Base-by-base conservation (phyloP, 768 basidiomycete genomes). In the Mycena crocata region DNA sequence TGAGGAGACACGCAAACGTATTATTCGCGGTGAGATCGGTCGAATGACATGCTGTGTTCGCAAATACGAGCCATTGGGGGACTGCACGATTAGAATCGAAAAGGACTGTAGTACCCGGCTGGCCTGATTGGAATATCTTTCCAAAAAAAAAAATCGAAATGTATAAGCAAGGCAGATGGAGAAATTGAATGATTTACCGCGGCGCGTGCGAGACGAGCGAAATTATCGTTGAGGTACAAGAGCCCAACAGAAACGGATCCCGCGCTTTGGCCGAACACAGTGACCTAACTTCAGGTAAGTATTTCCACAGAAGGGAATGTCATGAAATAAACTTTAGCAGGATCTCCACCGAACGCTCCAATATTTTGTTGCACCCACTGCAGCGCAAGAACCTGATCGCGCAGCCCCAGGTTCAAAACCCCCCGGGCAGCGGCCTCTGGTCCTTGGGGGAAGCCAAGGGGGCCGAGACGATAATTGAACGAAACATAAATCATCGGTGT, bases 291-390 rank as follows among this genome's bases (percentile, higher is more conserved):
- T 8, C 5, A 42, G 9, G n/a, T 42, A 17, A 5, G 35, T 17
- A 37, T 37, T 9, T 37, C 35, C 35, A 37, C 40, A 6, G 40
- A 19, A 5, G 15, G 15, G 7, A 6, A 9, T 42, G n/a, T 42
- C 40, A 42, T 17, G n/a, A 5, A 21, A 42, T 21, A 8, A 8
- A 42, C 8, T 46, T 57, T 57, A 9, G 45, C 30, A 4, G 44
- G 44, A 57, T 56, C 62, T 19, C 62, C 62, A 14, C 86, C 85
- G 62, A 86, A 87, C 0, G 76, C 74, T 32, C 67, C 74, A 52
- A 86, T 83, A 65, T 87, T 82, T 50, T 77, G 67, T 60, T 85
- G 83, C 0, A 87, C 78, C 86, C 78, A 80, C n/a, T 54, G 48
- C 3, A 79, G 64, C 13, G 77, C 79, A 31, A 46, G 28, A 30